phyloP scores from a whole-genome alignment of 352 stramenopile genomes.

The Proteromonas lacertae region DNA sequence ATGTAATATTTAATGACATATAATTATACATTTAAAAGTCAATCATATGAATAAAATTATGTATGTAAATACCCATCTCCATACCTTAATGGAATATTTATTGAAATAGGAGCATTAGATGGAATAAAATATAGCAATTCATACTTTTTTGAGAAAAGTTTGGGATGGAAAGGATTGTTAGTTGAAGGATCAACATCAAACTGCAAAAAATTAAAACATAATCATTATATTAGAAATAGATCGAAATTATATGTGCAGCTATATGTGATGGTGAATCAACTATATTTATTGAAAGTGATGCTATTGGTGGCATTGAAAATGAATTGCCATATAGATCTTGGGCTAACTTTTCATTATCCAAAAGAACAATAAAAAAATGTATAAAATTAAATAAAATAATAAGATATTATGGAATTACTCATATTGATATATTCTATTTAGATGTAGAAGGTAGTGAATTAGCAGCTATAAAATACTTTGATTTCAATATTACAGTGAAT shows the following conservation, averaged over 20 bases:
- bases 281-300: too few relatives aligned
- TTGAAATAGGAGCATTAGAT: background rate
- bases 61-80: too few relatives aligned
- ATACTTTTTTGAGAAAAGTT: background rate
- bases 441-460: background rate
- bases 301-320: too few relatives aligned
- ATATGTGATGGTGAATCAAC: too few relatives aligned
- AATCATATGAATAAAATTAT: too few relatives aligned
- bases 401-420: background rate
- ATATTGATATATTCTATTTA: background rate
- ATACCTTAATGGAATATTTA: background rate
- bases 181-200: background rate
- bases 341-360: too few relatives aligned
- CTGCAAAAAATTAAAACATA: background rate
- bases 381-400: background rate
- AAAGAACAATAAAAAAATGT: too few relatives aligned
- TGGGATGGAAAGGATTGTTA: background rate
- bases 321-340: too few relatives aligned
- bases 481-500: too few relatives aligned
- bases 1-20: too few relatives aligned
- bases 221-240: background rate
- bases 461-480: background rate
- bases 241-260: too few relatives aligned
- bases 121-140: background rate
- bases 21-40: too few relatives aligned